Evolutionary conservation across 495 filamentous ascomycete species (phyloP).

Genomic region (Zalerion maritima): DNA sequence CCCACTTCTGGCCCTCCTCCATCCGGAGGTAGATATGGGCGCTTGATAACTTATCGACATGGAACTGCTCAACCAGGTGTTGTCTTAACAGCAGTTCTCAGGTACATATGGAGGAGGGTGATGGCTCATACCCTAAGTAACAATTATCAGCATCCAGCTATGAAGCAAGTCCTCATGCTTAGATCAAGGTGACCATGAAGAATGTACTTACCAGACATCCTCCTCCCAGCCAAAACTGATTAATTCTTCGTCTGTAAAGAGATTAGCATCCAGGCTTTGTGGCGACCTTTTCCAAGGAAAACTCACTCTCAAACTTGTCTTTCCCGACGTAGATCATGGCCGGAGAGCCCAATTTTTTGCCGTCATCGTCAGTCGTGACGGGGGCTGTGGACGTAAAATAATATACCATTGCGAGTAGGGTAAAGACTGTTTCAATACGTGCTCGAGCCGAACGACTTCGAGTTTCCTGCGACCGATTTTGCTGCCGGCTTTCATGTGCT

Average conservation of each 20-base stretch:
- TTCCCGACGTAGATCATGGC: conserved; percentile 93
- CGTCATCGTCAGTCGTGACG: too few species aligned
- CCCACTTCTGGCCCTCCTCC: conserved; percentile 71
- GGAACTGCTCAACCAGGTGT: conserved; percentile 46
- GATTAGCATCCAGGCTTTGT: conserved; percentile 8
- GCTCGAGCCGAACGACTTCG: too few species aligned
- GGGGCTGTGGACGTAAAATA: conserved; percentile 83
- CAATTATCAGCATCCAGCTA: conserved; percentile 7
- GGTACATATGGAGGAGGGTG: not conserved
- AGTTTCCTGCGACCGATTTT: too few species aligned
- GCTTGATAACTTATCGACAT: conserved; percentile 92
- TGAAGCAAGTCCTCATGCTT: conserved; percentile 1
- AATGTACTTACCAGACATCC: conserved; percentile 68
- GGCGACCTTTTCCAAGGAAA: too few species aligned
- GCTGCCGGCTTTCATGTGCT: too few species aligned
- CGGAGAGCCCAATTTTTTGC: conserved; percentile 45
- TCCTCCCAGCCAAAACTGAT: conserved; percentile 87
- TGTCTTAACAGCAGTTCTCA: not conserved
- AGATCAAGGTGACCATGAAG: conserved; percentile 2
- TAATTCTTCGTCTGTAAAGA: conserved; percentile 70
- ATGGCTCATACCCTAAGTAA: conserved; percentile 4
- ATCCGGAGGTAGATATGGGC: conserved; percentile 91
- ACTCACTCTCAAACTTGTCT: conserved; percentile 95
- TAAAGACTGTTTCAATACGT: too few species aligned
- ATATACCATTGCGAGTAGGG: conserved; percentile 60